Evolutionary conservation across 2,329 filamentous ascomycete species (phyloP), one percentile per base, ranked within the genome.

Genomic region (Penicillium sp.): DNA sequence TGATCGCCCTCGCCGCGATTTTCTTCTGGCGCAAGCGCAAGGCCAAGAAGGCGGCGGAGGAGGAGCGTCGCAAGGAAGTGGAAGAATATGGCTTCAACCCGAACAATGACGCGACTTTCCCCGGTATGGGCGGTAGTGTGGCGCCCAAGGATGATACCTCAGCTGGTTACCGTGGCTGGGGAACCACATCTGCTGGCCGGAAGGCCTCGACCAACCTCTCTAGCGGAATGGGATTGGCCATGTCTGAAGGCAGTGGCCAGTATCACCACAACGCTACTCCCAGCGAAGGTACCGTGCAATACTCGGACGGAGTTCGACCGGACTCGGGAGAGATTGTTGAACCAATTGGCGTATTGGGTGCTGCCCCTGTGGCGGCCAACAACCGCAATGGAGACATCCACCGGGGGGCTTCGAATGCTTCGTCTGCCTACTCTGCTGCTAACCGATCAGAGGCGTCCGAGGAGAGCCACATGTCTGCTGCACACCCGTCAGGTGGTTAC

Each of bases 71-170:
- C 60, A 97, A 97, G 77, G 94, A 99, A 75, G 92, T 97, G 11
- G 93, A 97, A 73, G 94, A 97, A 70, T 97, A 97, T 72, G 88
- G 89, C 29, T 97, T 92, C 80, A 97, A 97, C 73, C 94, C 94
- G n/a, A 97, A 97, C 75, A 88, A 92, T 57, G 92, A 97, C 70
- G 91, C 92, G 0, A 91, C 89, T 1, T 80, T 96, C 12, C 85
- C 85, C 7, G 80, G 81, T 9, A 79, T 84, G 25, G 48, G 11
- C 8, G 73, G 69, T 29, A 74, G 72, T 40, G 77, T 51, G 77
- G 82, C 41, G 86, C 86, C 64, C 86, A 90, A 96, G 69, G 89
- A 91, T 60, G 82, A 83, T 55, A 82, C 81, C 52, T 83, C 85
- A n/a, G 66, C 69, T 2, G 93, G 93, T 46, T 99, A 99, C 77